Base-by-base conservation (phyloP, 2,329 filamentous ascomycete species). In the Xylariomycetidae sp. region DNA sequence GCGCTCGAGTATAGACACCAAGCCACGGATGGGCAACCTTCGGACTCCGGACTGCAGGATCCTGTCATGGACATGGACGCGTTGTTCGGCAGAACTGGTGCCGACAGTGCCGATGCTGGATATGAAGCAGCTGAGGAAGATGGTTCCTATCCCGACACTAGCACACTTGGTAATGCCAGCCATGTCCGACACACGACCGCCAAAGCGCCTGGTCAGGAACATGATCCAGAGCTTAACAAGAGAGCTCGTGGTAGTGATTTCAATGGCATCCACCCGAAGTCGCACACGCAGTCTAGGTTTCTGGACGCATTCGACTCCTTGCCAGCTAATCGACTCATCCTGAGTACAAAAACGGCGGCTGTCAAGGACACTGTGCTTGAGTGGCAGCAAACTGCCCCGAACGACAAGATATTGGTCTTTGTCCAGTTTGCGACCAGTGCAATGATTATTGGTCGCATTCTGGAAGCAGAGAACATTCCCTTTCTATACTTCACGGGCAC, bases 401-500 rank as follows among this genome's bases (percentile, higher is more conserved):
- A 42, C 8, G 39, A 44, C 36, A 44, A 44, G 14, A 44, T 42
- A 6, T 39, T 44, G 5, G 23, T 44, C 4, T 44, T 42, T 14
- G 14, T 19, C 9, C 27, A 42, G 4, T 44, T 44, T 25, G 40
- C 59, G 2, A 41, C 46, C 14, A 52, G 57, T 1, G 50, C 46
- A 0, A 50, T 51, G 5, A 45, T 64, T 2, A 16, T 67, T 0
- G 65, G 65, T 0, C 47, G 54, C 0, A 53, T 65, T 32, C 43
- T 69, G 0, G 31, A 54, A 2, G 38, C 39, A 0, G 42, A 57
- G 8, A 39, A 40, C 0, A 52, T 64, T 1, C 4, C 33, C 0
- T 69, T 67, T 10, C 27, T 67, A 0, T 68, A 67, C 29, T 60
- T 56, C 14, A 55, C 51, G 7, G 56, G 63, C 0, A 40, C 40